Conservation (phyloP, 768 basidiomycete species). For the Xerocomellus dryophilus region DNA sequence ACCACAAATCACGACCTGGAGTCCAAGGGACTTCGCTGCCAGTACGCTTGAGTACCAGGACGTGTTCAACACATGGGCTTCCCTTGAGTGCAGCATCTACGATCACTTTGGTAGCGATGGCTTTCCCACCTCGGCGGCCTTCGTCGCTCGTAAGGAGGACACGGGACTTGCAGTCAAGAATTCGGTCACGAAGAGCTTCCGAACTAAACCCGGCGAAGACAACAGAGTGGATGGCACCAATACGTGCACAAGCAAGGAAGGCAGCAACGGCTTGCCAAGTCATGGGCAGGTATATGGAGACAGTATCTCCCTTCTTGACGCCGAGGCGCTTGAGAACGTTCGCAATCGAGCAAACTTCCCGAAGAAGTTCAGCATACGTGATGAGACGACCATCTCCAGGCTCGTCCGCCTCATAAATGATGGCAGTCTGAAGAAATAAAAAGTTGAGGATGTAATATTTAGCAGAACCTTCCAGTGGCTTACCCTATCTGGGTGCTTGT, state of each 20-base stretch:
- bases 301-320: constrained; percentile 92
- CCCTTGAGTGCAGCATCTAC: constrained; percentile 88
- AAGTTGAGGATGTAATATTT: background rate
- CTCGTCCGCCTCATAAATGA: constrained; percentile 98
- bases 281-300: constrained; percentile 92
- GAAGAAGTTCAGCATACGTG: constrained; percentile 80
- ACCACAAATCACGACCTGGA: constrained; percentile 88
- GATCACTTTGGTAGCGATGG: constrained; percentile 91
- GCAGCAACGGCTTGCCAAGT: constrained; percentile 94
- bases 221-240: constrained; percentile 95
- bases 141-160: constrained; percentile 97
- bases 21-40: constrained; percentile 81
- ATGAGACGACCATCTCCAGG: constrained; percentile 75
- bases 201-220: constrained; percentile 97
- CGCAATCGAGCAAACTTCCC: constrained; percentile 84
- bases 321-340: constrained; percentile 90
- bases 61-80: constrained; percentile 83
- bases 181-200: constrained; percentile 89
- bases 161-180: constrained; percentile 81
- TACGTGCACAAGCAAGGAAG: constrained; percentile 96
- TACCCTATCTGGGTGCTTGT: constrained; percentile 80
- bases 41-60: constrained; percentile 85
- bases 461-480: background rate
- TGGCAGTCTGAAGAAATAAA: constrained; percentile 61
- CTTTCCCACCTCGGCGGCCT: constrained; percentile 89